phyloP scores from a whole-genome alignment of 805 yeast species.

The Scheffersomyces amazonensis region DNA sequence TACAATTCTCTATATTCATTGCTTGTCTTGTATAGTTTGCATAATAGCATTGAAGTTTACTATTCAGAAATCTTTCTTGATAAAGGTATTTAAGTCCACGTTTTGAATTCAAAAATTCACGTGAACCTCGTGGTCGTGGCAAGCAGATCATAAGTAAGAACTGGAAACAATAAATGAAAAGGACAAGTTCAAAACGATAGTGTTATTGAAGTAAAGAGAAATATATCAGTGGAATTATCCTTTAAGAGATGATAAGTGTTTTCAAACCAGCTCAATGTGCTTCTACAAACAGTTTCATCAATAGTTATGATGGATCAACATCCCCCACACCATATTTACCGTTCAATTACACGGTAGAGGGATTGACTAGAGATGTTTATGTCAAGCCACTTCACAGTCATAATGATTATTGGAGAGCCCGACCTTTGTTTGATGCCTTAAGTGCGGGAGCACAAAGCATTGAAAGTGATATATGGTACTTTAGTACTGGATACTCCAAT shows the following conservation, averaged over 20 bases:
- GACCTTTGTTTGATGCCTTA: constrained; percentile 59
- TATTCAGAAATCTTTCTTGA: too few species aligned
- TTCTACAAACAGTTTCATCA: not conserved
- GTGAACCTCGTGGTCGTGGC: too few species aligned
- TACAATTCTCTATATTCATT: too few species aligned
- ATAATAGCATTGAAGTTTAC: too few species aligned
- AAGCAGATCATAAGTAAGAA: too few species aligned
- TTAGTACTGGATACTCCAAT: constrained; percentile 27
- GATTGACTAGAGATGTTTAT: constrained; percentile 33
- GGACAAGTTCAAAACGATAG: not conserved
- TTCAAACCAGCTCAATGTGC: constrained; percentile 9
- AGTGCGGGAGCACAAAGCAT: constrained; percentile 53
- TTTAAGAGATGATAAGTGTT: constrained; percentile 12
- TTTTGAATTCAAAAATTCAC: too few species aligned
- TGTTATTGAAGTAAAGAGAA: not conserved
- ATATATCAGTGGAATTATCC: too few species aligned
- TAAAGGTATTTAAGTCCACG: too few species aligned
- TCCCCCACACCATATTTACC: constrained; percentile 16
- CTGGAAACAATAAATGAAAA: not conserved
- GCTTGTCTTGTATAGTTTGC: too few species aligned
- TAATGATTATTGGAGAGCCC: constrained; percentile 63
- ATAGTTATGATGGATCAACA: constrained; percentile 2
- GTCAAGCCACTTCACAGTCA: constrained; percentile 58
- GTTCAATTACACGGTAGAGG: constrained; percentile 20
- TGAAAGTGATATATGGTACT: constrained; percentile 67